phyloP scores from a whole-genome alignment of 345 rosid species.

The Trapa incisa region DNA sequence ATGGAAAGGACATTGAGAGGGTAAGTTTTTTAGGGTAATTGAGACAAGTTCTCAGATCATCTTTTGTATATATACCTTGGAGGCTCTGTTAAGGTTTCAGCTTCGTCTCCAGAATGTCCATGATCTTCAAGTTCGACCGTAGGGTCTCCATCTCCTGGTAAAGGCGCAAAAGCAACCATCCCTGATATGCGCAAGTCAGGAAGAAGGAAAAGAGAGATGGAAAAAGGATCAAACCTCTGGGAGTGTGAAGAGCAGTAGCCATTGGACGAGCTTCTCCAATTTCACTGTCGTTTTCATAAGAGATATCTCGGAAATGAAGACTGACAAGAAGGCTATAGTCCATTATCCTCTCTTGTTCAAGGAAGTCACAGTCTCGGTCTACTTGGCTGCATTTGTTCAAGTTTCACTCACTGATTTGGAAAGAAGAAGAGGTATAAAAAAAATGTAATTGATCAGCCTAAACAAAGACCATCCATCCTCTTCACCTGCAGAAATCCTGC shows the following conservation, averaged over 20 bases:
- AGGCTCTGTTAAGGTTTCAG: too few species aligned
- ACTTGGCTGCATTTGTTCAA: slow-evolving; percentile 58
- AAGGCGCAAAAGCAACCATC: too few species aligned
- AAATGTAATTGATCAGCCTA: background rate
- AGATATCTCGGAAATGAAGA: slow-evolving; percentile 61
- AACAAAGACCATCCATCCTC: background rate
- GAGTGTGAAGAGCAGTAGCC: slow-evolving; percentile 19
- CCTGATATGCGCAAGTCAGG: too few species aligned
- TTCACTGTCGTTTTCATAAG: slow-evolving; percentile 21
- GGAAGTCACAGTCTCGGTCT: slow-evolving; percentile 84
- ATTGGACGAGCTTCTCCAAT: slow-evolving; percentile 7
- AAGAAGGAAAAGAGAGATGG: slow-evolving; percentile 1
- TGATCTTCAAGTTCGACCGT: too few species aligned
- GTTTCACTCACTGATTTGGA: background rate
- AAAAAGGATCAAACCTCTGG: slow-evolving; percentile 36
- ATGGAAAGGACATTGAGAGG: too few species aligned
- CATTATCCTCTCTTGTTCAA: slow-evolving; percentile 92
- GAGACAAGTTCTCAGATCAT: too few species aligned
- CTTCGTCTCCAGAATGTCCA: too few species aligned
- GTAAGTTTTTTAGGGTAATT: too few species aligned
- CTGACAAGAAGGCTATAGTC: slow-evolving; percentile 90
- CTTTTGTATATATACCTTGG: too few species aligned
- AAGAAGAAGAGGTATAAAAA: background rate
- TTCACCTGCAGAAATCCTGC: slow-evolving; percentile 85
- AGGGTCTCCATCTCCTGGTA: too few species aligned